Base-by-base conservation (phyloP, 2,329 filamentous ascomycete genomes). In the Apiospora phragmitis region DNA sequence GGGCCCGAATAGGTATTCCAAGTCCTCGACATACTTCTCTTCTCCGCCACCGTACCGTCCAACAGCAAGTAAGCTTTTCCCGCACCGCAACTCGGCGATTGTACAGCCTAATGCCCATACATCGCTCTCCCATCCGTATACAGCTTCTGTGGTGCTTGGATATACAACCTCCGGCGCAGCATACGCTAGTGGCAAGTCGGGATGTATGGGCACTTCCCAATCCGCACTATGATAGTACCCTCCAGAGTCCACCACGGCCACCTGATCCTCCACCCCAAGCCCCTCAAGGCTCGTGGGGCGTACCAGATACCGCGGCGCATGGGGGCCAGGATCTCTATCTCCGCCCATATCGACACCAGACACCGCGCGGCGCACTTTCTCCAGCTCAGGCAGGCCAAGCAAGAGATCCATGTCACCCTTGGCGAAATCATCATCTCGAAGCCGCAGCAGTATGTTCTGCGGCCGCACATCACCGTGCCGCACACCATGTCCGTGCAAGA, bases 391-490 rank as follows among this genome's bases (percentile, higher is more conserved):
- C 32, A 62, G 55, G 32, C 55, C 55, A n/a, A 62, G 32, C 32
- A 62, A 21, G 32, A 62, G 55, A 38, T 62, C 55, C 55, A 62
- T 62, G 55, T 62, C 55, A 18, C 38, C 55, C 55, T 62, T 62
- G 55, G 29, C 55, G 21, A n/a, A 62, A 38, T 24, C 55, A 24
- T 38, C 55, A n/a, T 62, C 55, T n/a, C 55, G 32, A 38, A 70
- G 21, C n/a, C 67, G 59, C 41, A 70, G n/a, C n/a, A 70, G 42
- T 14, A 70, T 59, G 6, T 68, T 70, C 4, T 62, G 32, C 5
- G 67, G 42, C 32, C 67, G 41, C 29, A 68, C 29, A 14, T 70
- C 70, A 18, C 66, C 67, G 14, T 70, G 70, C 6, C 70, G 68
- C 8, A 70, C 65, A 3, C 51, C 45, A 8, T 35, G 26, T 3